Base-by-base conservation (phyloP, 495 filamentous ascomycete genomes). In the Oidiodendron maius region DNA sequence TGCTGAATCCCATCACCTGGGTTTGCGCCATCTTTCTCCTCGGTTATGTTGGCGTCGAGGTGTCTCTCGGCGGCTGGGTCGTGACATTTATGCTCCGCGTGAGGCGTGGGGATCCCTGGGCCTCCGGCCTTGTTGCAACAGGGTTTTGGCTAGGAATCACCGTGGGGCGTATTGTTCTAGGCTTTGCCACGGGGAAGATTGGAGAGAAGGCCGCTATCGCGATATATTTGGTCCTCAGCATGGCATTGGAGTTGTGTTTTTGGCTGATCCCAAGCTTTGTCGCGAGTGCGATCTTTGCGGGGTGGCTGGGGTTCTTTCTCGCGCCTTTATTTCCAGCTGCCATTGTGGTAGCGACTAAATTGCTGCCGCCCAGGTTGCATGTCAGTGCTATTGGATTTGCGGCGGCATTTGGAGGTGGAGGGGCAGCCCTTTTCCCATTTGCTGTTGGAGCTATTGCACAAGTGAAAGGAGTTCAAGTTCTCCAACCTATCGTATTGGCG, bases 71-170 rank as follows among this genome's bases (percentile, higher is more conserved):
- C 24, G 85, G 90, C 13, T 96, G 89, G 90, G 82, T 94, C 32
- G 86, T 91, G 35, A 87, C 86, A 1, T 95, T 91, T 67, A 78
- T 95, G 65, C 82, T 93, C 51, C 75, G 68, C 21, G 84, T 88
- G 38, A 82, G 90, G 10, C 64, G 82, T 47, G 88, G 86, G 3
- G 74, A 83, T 34, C 80, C 82, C 2, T 80, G 81, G 25, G 71
- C 70, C 4, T 85, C 89, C 6, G 88, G 89, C 18, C 84, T 91
- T 56, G 84, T 87, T 13, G 88, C 81, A 11, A 80, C 85, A 0
- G 87, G 87, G 11, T 95, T 95, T 64, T 94, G 89, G 89, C 80
- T 78, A 2, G 87, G 88, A 25, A 75, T 94, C 34, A 89, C 86
- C 9, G 55, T 86, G 10, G 89, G 89, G 1, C 74, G 89, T 2